These are phyloP conservation scores for Clitopilus passeckerianus DNA, from an alignment of 768 basidiomycete species.

Conservation along the genomic window DNA sequence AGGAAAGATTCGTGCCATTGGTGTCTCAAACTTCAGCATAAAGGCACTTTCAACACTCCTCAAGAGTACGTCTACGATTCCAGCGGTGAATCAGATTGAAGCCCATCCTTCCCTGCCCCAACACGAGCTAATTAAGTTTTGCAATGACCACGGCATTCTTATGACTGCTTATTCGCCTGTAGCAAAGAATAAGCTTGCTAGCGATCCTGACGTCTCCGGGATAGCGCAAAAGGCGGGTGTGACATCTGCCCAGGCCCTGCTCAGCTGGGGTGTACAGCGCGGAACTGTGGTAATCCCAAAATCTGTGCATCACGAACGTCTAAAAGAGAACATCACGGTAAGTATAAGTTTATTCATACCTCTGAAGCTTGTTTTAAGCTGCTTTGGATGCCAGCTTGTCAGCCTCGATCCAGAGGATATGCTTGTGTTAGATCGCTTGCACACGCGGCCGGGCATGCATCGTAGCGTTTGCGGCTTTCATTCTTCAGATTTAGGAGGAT, in stretches of 20 bases:
- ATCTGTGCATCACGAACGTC: slow-evolving; percentile 32
- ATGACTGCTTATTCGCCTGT: slow-evolving; percentile 45
- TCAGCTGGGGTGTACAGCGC: slow-evolving; percentile 55
- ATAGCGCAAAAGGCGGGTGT: slow-evolving; percentile 23
- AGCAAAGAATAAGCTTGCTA: slow-evolving; percentile 19
- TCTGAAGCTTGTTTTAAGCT: not conserved
- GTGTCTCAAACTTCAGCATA: slow-evolving; percentile 49
- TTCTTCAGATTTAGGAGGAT: slow-evolving; percentile 20
- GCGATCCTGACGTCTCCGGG: slow-evolving; percentile 18
- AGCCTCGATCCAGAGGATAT: slow-evolving; percentile 30
- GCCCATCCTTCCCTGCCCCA: slow-evolving; percentile 42
- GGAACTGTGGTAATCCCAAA: slow-evolving; percentile 54
- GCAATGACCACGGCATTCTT: slow-evolving; percentile 33
- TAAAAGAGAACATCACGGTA: slow-evolving; percentile 39
- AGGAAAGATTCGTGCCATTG: slow-evolving; percentile 34
- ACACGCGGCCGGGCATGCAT: slow-evolving; percentile 34
- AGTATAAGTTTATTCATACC: not conserved
- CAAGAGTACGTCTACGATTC: slow-evolving; percentile 31
- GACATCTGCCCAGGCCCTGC: slow-evolving; percentile 39
- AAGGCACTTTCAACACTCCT: slow-evolving; percentile 31
- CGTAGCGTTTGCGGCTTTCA: slow-evolving; percentile 27
- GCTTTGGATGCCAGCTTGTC: slow-evolving; percentile 20
- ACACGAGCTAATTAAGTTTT: slow-evolving; percentile 35
- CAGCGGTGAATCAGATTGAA: slow-evolving; percentile 35
- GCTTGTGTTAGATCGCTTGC: slow-evolving; percentile 28